These are phyloP conservation scores for Heliosperma pusillum DNA, from an alignment of 148 eudicot species.

Conservation along the genomic window DNA sequence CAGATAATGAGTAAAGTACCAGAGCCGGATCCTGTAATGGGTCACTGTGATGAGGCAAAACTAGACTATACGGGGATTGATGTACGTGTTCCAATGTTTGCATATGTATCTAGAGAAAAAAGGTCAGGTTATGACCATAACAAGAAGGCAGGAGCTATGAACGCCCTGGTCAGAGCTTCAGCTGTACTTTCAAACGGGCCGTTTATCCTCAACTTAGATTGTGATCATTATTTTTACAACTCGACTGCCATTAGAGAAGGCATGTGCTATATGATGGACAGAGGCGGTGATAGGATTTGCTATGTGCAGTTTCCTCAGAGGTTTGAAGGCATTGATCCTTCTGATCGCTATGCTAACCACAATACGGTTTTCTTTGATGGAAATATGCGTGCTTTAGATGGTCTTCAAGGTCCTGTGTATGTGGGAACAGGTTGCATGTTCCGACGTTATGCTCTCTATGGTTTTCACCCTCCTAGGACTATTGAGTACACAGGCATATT, in stretches of 20 bases:
- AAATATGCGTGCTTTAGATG: slow-evolving; percentile 91
- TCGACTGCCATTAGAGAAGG: slow-evolving; percentile 77
- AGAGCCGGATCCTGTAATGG: slow-evolving; percentile 66
- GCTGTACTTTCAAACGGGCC: slow-evolving; percentile 88
- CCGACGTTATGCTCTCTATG: slow-evolving; percentile 78
- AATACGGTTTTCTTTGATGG: slow-evolving; percentile 95
- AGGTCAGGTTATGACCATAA: slow-evolving; percentile 77
- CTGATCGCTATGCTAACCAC: slow-evolving; percentile 90
- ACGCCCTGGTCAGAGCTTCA: slow-evolving; percentile 81
- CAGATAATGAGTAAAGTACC: slow-evolving; percentile 97
- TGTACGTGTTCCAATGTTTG: slow-evolving; percentile 76
- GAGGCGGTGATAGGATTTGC: slow-evolving; percentile 90
- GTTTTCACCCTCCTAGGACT: slow-evolving; percentile 79
- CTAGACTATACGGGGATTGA: slow-evolving; percentile 73
- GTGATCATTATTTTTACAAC: slow-evolving; percentile 82
- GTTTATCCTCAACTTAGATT: slow-evolving; percentile 84
- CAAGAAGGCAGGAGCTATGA: slow-evolving; percentile 97
- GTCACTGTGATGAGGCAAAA: slow-evolving; percentile 49
- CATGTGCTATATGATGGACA: slow-evolving; percentile 95
- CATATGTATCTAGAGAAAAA: slow-evolving; percentile 79
- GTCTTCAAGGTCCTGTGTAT: slow-evolving; percentile 90
- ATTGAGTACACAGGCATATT: slow-evolving; percentile 60
- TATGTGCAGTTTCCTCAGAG: slow-evolving; percentile 86
- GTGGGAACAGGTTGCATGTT: slow-evolving; percentile 97
- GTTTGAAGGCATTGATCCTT: slow-evolving; percentile 92